phyloP scores from a whole-genome alignment of 192 early-diverging fungal genomes.

The Entrophospora sp. region DNA sequence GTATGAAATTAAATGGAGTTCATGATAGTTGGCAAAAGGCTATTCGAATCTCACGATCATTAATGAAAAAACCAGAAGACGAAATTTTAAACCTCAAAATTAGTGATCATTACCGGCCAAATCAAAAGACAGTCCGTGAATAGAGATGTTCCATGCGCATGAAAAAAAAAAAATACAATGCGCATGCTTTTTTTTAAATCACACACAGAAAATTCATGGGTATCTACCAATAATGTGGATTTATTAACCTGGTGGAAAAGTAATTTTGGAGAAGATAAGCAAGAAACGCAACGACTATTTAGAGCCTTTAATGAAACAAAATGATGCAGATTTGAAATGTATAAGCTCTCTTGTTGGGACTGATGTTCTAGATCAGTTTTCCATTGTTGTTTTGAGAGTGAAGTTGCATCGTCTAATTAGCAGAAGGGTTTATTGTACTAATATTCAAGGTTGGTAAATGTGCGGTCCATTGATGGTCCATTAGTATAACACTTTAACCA shows the following conservation, averaged over 20 bases:
- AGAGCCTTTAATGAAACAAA: neutral
- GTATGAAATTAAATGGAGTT: neutral
- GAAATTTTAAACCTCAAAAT: neutral
- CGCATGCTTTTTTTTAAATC: too few species aligned
- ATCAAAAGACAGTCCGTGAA: constrained; percentile 1
- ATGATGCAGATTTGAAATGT: neutral
- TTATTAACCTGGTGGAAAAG: too few species aligned
- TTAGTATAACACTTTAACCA: too few species aligned
- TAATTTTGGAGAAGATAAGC: neutral
- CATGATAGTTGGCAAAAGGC: neutral
- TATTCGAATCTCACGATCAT: neutral
- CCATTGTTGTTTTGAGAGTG: neutral
- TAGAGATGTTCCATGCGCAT: too few species aligned
- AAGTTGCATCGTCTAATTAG: neutral
- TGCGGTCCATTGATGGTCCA: too few species aligned
- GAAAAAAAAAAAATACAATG: too few species aligned
- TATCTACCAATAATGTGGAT: too few species aligned
- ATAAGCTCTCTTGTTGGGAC: too few species aligned
- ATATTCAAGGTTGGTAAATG: too few species aligned
- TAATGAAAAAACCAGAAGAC: neutral
- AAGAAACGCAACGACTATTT: neutral
- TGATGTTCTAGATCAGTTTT: too few species aligned
- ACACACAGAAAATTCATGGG: too few species aligned
- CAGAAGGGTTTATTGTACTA: neutral
- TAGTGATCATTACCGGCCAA: neutral